Conservation (phyloP, 2,329 filamentous ascomycete genomes). For the Elsinoe perseae region DNA sequence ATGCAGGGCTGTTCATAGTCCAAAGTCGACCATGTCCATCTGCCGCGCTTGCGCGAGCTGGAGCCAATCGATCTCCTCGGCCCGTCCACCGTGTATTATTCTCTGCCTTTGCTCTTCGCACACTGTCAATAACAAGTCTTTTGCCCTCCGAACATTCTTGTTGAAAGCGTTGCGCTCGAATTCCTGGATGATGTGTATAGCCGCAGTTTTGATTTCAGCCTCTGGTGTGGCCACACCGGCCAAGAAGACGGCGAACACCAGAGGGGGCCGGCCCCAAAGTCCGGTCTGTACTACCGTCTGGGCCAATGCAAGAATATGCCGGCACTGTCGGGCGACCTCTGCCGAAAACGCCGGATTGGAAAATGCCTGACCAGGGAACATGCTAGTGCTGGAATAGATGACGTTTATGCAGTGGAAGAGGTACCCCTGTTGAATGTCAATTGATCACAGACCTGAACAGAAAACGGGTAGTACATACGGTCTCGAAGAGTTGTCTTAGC, state of each 20-base stretch:
- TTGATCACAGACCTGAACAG: neutral
- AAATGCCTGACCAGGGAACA: constrained; percentile 44
- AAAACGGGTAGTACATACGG: constrained; percentile 36
- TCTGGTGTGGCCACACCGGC: constrained; percentile 41
- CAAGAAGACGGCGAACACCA: constrained; percentile 49
- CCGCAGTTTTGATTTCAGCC: constrained; percentile 38
- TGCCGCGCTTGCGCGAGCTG: constrained; percentile 40
- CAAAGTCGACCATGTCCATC: constrained; percentile 45
- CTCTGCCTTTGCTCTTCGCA: constrained; percentile 42
- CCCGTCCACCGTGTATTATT: constrained; percentile 33
- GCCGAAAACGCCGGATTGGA: constrained; percentile 31
- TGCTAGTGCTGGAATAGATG: constrained; percentile 47
- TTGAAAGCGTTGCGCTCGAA: constrained; percentile 44
- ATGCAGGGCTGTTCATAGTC: constrained; percentile 27
- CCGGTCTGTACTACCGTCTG: constrained; percentile 34
- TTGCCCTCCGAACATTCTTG: constrained; percentile 39
- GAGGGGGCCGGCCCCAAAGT: constrained; percentile 38
- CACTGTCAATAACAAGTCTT: constrained; percentile 40
- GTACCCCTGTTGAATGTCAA: constrained; percentile 1
- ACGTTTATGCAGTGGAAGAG: constrained; percentile 26
- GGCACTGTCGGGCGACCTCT: constrained; percentile 40
- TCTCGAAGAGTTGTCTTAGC: constrained; percentile 33
- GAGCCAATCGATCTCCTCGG: constrained; percentile 45
- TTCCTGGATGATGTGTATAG: constrained; percentile 42
- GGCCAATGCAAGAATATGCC: constrained; percentile 40